Base-by-base conservation (phyloP, 345 rosid genomes). In the Lagerstroemia speciosa region DNA sequence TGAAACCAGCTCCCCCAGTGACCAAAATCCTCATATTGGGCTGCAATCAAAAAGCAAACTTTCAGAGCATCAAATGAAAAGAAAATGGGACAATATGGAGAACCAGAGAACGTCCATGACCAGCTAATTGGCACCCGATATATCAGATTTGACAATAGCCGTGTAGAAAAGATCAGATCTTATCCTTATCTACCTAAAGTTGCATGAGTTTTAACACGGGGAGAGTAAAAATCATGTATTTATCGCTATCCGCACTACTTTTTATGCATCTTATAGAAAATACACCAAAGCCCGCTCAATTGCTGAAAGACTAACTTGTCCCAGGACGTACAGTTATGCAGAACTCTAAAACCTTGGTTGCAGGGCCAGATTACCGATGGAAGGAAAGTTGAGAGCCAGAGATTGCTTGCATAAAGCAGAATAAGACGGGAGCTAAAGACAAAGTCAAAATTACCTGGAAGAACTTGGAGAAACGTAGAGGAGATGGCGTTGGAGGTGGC, bases 1-100 rank as follows among this genome's bases (percentile, higher is more conserved):
- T 94, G 81, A 89, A 94, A 29, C 99, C 98, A 76, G 99, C 99
- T 76, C 99, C 99, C 67, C 99, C 99, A 16, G 92, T 82, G 34
- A 94, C 77, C 79, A 94, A 79, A 78, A 94, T 94, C 72, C 99
- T 89, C 97, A 91, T 89, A 74, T 94, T 94, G 33, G 99, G 81
- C 99, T 94, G 83, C 75, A 69, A 75, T 67, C 31, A 69, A 61
- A 40, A 30, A 29, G 62, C 33, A 43, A 58, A 30, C 17, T 27
- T 30, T 58, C 32, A 27, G 19, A 30, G 29, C 46, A 41, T 41
- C 46, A 9, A 41, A 41, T 41, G 14, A 41, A 41, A 16, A 36
- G 38, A 36, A 5, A 36, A 36, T 36, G 38, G 38, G 38, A 36
- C 38, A 5, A 36, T 36, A 36, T 36, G 38, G 38, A 36, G 1